Percentiles rank a stretch among this genome's conserved stretches.
phyloP scores from a whole-genome alignment of 208 protist species.

The Porcisia deanei region DNA sequence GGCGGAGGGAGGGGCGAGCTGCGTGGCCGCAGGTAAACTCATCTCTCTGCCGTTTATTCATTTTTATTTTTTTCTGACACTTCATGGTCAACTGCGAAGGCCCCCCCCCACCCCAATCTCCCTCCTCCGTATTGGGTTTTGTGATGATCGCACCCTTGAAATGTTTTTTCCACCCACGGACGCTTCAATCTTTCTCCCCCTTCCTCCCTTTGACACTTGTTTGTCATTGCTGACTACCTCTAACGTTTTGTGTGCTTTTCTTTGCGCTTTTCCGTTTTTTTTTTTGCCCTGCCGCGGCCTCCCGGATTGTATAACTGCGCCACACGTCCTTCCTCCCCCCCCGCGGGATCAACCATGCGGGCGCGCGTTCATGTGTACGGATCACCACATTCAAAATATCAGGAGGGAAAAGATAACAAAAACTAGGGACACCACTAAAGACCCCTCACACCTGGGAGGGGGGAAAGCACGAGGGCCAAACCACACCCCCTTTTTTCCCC shows the following conservation, averaged over 20 bases:
- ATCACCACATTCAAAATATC: no score
- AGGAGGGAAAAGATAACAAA: no score
- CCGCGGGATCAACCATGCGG: background rate
- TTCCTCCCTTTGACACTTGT: background rate
- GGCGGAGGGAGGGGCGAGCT: no score
- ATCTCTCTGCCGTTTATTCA: no score
- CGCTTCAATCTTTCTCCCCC: background rate
- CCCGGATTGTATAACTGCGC: background rate
- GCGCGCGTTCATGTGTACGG: background rate
- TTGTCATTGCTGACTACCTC: background rate
- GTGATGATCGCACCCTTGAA: background rate
- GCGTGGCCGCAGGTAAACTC: no score
- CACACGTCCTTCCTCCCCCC: background rate
- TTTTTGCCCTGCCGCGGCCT: background rate
- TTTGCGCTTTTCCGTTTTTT: background rate
- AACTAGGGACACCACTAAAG: no score
- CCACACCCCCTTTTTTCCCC: no score
- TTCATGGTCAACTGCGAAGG: no score
- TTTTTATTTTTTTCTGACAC: no score
- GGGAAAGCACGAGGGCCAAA: no score
- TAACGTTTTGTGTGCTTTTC: background rate
- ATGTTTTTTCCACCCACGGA: background rate
- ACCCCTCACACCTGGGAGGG: no score
- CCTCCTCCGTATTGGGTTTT: background rate
- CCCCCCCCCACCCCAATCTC: background rate